These are phyloP conservation scores for Pestalotiopsis sp. DNA, from an alignment of 2,329 filamentous ascomycete species.

Conservation along the genomic window DNA sequence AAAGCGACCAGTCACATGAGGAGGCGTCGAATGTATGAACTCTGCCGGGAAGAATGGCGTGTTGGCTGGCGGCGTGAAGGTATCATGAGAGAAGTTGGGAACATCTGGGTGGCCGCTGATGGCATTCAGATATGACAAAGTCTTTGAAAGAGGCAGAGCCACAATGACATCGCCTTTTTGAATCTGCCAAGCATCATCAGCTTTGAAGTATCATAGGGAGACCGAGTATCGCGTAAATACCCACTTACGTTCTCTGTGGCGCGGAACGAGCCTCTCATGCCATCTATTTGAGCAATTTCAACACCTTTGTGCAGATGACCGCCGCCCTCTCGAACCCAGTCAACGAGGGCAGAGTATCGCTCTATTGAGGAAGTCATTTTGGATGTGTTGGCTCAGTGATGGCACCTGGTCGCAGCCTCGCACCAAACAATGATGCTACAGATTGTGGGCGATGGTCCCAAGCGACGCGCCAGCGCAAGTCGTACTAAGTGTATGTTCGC, in stretches of 20 bases:
- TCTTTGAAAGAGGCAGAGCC: conserved; percentile 53
- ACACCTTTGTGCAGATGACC: conserved; percentile 53
- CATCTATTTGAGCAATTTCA: conserved; percentile 53
- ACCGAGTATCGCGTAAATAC: background rate
- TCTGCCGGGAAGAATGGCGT: conserved; percentile 44
- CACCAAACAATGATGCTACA: background rate
- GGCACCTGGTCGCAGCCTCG: background rate
- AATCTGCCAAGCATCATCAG: conserved; percentile 24
- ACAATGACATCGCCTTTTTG: conserved; percentile 48
- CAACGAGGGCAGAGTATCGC: conserved; percentile 41
- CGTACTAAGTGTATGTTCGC: background rate
- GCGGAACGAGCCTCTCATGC: conserved; percentile 58
- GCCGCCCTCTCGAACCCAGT: conserved; percentile 51
- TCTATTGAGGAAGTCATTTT: conserved; percentile 24
- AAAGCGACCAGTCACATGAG: conserved; percentile 67
- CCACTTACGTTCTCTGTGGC: conserved; percentile 36
- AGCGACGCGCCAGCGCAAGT: background rate
- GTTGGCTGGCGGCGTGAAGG: conserved; percentile 15
- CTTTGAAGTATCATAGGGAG: background rate
- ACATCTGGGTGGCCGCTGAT: conserved; percentile 37
- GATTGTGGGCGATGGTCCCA: background rate
- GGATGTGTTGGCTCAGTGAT: no score
- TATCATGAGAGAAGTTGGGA: conserved; percentile 14
- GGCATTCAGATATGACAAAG: conserved; percentile 63
- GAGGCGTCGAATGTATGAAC: conserved; percentile 54